phyloP scores from a whole-genome alignment of 345 rosid genomes.

The Brassica cretica region DNA sequence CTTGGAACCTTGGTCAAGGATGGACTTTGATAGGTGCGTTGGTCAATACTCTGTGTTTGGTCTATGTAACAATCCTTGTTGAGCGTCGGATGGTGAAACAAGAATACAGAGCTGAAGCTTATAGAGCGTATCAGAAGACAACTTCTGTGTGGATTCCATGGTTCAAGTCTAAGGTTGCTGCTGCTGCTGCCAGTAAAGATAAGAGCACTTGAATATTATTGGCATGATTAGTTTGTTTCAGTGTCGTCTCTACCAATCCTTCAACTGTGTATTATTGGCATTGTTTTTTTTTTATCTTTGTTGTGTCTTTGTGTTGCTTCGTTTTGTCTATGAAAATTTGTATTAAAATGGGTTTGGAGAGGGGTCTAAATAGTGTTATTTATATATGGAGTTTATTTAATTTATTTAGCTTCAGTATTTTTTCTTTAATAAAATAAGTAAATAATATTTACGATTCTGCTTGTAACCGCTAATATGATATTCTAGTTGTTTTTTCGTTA shows the following conservation, averaged over 20 bases:
- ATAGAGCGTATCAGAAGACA: conserved; percentile 79
- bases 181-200: conserved; percentile 39
- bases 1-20: conserved; percentile 84
- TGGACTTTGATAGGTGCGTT: conserved; percentile 72
- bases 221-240: conserved; percentile 19
- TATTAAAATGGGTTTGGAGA: neutral
- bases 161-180: conserved; percentile 57
- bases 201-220: conserved; percentile 49
- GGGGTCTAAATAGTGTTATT: neutral
- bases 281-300: conserved; percentile 11
- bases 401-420: neutral
- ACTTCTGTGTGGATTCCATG: conserved; percentile 95
- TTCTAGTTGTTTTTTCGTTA: neutral
- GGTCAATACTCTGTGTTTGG: conserved; percentile 71
- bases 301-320: conserved; percentile 23
- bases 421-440: neutral
- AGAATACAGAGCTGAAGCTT: conserved; percentile 80
- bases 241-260: conserved; percentile 13
- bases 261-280: conserved; percentile 21
- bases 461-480: neutral
- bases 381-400: neutral
- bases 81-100: conserved; percentile 78
- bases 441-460: neutral
- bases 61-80: conserved; percentile 76
- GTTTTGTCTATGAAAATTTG: conserved; percentile 25